Percentiles rank a stretch among this genome's conserved stretches.
These are phyloP conservation scores for Russula compacta DNA, from an alignment of 768 basidiomycete species.

Conservation along the genomic window DNA sequence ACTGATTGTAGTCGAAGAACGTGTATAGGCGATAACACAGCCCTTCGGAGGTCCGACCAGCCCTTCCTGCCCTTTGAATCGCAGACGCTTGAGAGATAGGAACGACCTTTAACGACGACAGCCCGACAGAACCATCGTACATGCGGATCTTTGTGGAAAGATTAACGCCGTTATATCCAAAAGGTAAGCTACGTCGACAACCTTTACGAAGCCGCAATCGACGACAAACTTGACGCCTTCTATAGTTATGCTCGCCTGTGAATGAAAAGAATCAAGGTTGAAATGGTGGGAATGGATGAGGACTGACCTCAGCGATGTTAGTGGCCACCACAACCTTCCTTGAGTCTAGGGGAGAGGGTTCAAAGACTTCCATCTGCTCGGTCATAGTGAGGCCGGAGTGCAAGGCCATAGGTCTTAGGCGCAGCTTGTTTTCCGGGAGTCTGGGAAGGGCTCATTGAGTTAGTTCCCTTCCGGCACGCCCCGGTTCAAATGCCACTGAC, in stretches of 20 bases:
- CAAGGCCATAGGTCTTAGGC: conserved; percentile 62
- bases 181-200: conserved; percentile 23
- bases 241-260: conserved; percentile 89
- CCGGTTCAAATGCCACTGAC: conserved; percentile 9
- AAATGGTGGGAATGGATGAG: background rate
- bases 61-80: conserved; percentile 87
- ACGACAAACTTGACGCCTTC: conserved; percentile 92
- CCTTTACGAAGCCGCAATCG: conserved; percentile 95
- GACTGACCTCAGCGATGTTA: conserved; percentile 83
- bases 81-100: conserved; percentile 86
- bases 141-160: conserved; percentile 58
- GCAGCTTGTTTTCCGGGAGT: conserved; percentile 44
- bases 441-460: conserved; percentile 25
- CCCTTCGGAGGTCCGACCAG: conserved; percentile 88
- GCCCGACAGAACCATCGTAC: conserved; percentile 77
- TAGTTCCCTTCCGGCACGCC: conserved; percentile 1
- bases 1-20: conserved; percentile 43
- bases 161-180: background rate
- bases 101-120: conserved; percentile 76
- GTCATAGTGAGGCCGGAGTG: conserved; percentile 85
- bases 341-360: conserved; percentile 58
- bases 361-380: conserved; percentile 83
- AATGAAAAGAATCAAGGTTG: background rate
- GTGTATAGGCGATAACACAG: conserved; percentile 91
- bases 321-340: conserved; percentile 91